Evolutionary conservation across 805 yeast species (phyloP), one percentile per base, ranked within the genome.

Genomic region (Zygoascus biomembranicola): DNA sequence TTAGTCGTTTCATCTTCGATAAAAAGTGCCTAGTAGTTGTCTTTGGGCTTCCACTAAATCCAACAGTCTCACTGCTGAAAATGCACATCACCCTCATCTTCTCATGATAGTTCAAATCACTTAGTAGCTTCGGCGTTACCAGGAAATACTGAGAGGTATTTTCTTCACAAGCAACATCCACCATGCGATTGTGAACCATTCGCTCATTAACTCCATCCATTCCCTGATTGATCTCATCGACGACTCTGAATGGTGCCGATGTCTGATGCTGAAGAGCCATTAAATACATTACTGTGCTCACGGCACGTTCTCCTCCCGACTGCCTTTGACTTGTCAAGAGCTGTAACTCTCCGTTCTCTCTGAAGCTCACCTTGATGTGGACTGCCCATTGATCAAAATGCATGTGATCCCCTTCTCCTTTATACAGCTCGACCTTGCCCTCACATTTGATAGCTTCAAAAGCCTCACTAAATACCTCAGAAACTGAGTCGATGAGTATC

Each of bases 221-320:
- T 60, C 99, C 99, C 71, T 94, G 99, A 66, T 94, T 94, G 57
- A 94, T 95, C 73, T 94, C 99, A 70, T 94, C 99, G 8, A 94
- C 97, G 2, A 92, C 90, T 64, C 98, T 75, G 64, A 94, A 89
- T 9, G 99, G 98, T 0, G 97, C 88, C 31, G 78, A 77, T 0
- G 97, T 84, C 54, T 86, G 75, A 10, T 90, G 92, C 70, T 94
- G 99, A 57, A 94, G 73, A 1, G 98, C 84, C 75, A 94, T 87
- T 64, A 94, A 78, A 66, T 86, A 94, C 51, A 90, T 79, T 1
- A 92, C 92, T 0, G 98, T 94, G 0, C 97, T 84, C 0, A 94
- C 96, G 0, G 98, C 95, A 63, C 96, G 80, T 68, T 94, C 99
- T 50, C 99, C 99, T 53, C 99, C 99, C 1, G 97, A 88, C 66